Evolutionary conservation across 768 basidiomycete species (phyloP), one percentile per base, ranked within the genome.

Genomic region (Panellus pusillus): DNA sequence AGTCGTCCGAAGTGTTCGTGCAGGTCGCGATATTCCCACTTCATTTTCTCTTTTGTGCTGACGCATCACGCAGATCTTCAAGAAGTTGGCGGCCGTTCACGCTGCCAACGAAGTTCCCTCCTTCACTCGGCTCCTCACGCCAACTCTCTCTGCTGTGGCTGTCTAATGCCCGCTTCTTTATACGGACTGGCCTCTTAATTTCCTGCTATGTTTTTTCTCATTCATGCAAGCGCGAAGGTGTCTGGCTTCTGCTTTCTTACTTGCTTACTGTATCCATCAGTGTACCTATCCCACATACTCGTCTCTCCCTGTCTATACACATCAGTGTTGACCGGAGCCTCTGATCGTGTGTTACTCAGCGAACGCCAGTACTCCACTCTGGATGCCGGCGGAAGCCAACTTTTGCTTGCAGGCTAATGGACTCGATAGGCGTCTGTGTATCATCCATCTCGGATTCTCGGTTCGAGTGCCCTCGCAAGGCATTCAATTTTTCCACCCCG

Each of bases 1-100:
- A 91, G 68, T 80, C 81, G 4, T 76, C 83, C 40, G 87, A 89
- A 38, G 82, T 84, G 3, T 91, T 82, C 63, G 71, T 84, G 29
- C 82, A 86, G 76, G 88, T 86, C 11, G 54, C 61, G 76, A 62
- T 15, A 5, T 32, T 44, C 15, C 36, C 43, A 31, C 28, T 44
- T 6, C 36, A 50, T 43, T 29, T 20, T 46, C 13, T 44, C 24
- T 9, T 6, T n/a, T 17, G 9, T 13, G 46, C 47, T 44, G 32
- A 42, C 46, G 15, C 9, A 36, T 18, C 6, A 12, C 18, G 5
- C 55, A 75, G 74, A 74, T 76, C 40, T 75, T 75, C 65, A 58
- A 63, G 58, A 67, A 67, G 52, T 54, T 67, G 11, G 66, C 63
- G 6, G 59, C 52, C 3, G 52, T 47, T 31, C 45, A 56, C 17